Percentiles rank a stretch among this genome's conserved stretches.
These are phyloP conservation scores for Fusarium compactum DNA, from an alignment of 2,329 filamentous ascomycete species.

Conservation along the genomic window DNA sequence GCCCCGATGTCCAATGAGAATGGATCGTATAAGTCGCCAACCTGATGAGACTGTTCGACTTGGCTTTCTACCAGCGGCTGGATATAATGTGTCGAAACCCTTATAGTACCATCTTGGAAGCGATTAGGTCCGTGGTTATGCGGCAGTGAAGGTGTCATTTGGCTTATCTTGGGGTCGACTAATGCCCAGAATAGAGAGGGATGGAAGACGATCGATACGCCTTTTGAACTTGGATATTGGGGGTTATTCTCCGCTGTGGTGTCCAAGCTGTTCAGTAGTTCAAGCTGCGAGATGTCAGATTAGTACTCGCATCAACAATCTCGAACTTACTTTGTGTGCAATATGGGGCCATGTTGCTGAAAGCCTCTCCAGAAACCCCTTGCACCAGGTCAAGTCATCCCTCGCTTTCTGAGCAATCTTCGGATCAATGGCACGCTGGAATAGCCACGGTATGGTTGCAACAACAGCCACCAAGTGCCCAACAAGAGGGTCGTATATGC, in stretches of 20 bases:
- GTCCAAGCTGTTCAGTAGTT: conserved; percentile 4
- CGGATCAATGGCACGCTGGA: conserved; percentile 10
- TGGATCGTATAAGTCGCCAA: not conserved
- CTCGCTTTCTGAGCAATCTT: conserved; percentile 14
- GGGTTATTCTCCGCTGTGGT: not conserved
- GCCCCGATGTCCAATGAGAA: conserved; percentile 5
- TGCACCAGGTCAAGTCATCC: conserved; percentile 3
- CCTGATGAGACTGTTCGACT: not conserved
- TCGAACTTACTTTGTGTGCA: conserved; percentile 11
- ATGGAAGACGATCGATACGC: conserved; percentile 4
- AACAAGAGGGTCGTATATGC: conserved; percentile 3
- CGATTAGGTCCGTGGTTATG: not conserved
- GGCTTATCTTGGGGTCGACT: conserved; percentile 16
- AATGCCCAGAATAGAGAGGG: conserved; percentile 16
- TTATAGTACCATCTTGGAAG: conserved; percentile 5
- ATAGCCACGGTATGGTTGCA: conserved; percentile 27
- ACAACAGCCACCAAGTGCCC: conserved; percentile 24
- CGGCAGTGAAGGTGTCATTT: not conserved
- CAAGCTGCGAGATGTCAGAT: conserved; percentile 3
- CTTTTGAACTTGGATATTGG: not conserved
- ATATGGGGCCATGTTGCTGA: conserved; percentile 27
- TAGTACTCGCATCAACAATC: not conserved
- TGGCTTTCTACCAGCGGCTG: conserved; percentile 1
- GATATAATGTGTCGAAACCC: conserved; percentile 15
- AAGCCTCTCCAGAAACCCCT: conserved; percentile 1